Evolutionary conservation across 108 stramenopile genomes (phyloP), one percentile per base, ranked within the genome.

Genomic region (Cylindrotheca fusiformis): DNA sequence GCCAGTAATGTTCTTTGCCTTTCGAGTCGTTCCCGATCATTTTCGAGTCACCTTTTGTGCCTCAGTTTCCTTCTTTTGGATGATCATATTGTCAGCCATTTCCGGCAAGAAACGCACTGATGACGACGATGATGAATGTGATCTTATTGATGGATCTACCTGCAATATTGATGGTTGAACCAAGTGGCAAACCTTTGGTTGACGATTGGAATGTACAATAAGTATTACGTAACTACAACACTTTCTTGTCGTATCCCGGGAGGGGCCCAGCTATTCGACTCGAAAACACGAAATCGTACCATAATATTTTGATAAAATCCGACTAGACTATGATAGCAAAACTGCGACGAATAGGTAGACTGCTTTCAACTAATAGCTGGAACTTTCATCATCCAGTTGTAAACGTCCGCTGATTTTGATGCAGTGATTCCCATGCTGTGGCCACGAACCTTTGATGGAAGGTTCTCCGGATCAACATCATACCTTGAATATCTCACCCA

Each of bases 11-110:
- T 72, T 65, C 26, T 18, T 86, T n/a, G 79, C 75, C 3, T 86
- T 86, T 52, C 48, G 69, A 5, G 61, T 86, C 1, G 52, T 86
- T 44, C 85, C 85, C 2, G 67, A 69, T 33, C 81, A 80, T 32
- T 74, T 75, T 19, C 72, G 85, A 26, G 68, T 86, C 5, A 71
- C 67, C 2, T 75, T 75, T 22, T 77, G 74, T 44, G 81, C 81
- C 1, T 46, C 56, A n/a, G 72, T 86, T 5, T 79, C 78, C 23
- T 86, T 86, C 73, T 80, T 86, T 56, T 82, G 85, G 82, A 24
- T 84, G 48, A 76, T 81, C 32, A 71, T 80, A 26, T 46, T 80
- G n/a, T 76, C 75, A 1, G 49, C 65, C 0, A 58, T 80, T 44
- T 44, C 70, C 21, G 58, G 62, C 52, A 59, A 56, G 48, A 51